Evolutionary conservation across 192 early-diverging fungal genomes (phyloP).

Genomic region (Paraglomus brasilianum): DNA sequence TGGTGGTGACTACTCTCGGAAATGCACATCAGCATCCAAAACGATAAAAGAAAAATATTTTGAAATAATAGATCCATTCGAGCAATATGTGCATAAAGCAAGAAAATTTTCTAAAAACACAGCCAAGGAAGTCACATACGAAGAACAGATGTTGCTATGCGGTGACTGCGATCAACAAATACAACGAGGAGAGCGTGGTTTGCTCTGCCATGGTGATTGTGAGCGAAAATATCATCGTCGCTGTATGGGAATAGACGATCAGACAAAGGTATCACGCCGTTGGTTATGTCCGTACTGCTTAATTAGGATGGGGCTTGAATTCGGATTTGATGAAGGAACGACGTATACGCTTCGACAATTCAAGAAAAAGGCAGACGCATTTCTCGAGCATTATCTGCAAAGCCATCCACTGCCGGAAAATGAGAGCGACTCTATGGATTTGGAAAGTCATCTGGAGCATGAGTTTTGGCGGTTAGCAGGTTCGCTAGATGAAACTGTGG

Average conservation of each 20-base stretch:
- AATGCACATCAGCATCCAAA: slow-evolving; percentile 68
- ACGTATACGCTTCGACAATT: slow-evolving; percentile 78
- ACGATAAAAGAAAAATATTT: slow-evolving; percentile 62
- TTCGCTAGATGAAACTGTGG: slow-evolving; percentile 80
- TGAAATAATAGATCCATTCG: slow-evolving; percentile 64
- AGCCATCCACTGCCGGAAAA: slow-evolving; percentile 28
- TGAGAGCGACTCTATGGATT: slow-evolving; percentile 32
- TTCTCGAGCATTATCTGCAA: slow-evolving; percentile 63
- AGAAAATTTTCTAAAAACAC: slow-evolving; percentile 5
- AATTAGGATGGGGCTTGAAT: slow-evolving; percentile 75
- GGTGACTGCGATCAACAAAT: slow-evolving; percentile 57
- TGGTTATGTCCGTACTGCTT: slow-evolving; percentile 92
- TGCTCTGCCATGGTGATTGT: slow-evolving; percentile 13
- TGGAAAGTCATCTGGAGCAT: slow-evolving; percentile 79
- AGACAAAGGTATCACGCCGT: slow-evolving; percentile 56
- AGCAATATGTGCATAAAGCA: slow-evolving; percentile 54
- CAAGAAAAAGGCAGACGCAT: slow-evolving; percentile 72
- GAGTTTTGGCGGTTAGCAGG: slow-evolving; percentile 95
- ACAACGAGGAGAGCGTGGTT: background rate
- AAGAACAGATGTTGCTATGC: slow-evolving; percentile 70
- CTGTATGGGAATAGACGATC: slow-evolving; percentile 20
- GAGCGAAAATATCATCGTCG: background rate
- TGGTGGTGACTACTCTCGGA: slow-evolving; percentile 49
- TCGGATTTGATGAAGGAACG: slow-evolving; percentile 90
- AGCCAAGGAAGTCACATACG: slow-evolving; percentile 42